Evolutionary conservation across 2,329 filamentous ascomycete species (phyloP).

Genomic region (Pseudofabraea citricarpa): DNA sequence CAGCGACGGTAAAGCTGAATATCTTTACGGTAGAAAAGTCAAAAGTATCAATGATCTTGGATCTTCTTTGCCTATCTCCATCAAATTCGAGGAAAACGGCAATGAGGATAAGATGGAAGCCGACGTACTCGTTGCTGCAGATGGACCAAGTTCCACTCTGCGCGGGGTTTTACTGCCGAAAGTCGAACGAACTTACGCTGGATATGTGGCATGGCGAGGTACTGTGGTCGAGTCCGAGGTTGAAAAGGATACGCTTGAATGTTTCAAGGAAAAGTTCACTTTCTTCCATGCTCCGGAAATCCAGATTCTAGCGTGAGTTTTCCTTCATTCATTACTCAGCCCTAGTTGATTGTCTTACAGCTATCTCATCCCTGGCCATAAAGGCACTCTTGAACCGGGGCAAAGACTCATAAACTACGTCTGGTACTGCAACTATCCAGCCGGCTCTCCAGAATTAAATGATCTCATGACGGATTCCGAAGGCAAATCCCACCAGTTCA

Average conservation of each 20-base stretch:
- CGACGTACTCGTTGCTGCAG: conserved; percentile 15
- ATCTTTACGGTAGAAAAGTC: conserved; percentile 5
- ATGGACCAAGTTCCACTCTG: conserved; percentile 17
- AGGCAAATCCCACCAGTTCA: conserved; percentile 20
- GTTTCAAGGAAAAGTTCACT: conserved; percentile 33
- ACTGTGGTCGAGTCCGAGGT: conserved; percentile 35
- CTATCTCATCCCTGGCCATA: conserved; percentile 36
- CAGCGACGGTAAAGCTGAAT: conserved; percentile 4
- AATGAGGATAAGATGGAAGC: conserved; percentile 4
- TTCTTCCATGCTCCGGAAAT: conserved; percentile 34
- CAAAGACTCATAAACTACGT: conserved; percentile 40
- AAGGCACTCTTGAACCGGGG: conserved; percentile 33
- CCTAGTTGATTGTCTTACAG: conserved; percentile 6
- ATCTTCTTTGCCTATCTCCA: neutral
- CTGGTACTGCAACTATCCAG: conserved; percentile 35
- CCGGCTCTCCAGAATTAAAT: conserved; percentile 13
- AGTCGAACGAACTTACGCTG: conserved; percentile 15
- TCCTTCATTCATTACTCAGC: neutral
- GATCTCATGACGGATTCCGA: conserved; percentile 27
- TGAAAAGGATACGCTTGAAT: conserved; percentile 27
- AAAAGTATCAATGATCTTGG: conserved; percentile 4
- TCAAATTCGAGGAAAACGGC: conserved; percentile 5
- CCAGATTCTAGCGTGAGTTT: conserved; percentile 30
- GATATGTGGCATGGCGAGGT: conserved; percentile 29
- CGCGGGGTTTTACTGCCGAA: conserved; percentile 9